Conservation (phyloP, 83 land plant species). For the Thuja plicata region DNA sequence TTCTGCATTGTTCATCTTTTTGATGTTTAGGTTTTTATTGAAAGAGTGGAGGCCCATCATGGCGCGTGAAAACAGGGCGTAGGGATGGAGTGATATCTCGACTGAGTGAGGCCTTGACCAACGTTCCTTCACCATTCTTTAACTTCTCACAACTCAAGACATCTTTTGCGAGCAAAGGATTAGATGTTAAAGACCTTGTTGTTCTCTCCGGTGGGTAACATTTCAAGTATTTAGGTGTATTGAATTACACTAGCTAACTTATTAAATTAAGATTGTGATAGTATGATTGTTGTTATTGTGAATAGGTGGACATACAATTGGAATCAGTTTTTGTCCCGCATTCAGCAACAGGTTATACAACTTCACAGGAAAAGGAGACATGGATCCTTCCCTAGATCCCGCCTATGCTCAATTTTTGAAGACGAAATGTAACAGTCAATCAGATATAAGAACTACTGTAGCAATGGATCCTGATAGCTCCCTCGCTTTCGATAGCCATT, state of each 20-base stretch:
- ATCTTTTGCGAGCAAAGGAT: background rate
- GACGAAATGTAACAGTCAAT: constrained; percentile 9
- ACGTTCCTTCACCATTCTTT: background rate
- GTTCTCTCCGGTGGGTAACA: too few relatives aligned
- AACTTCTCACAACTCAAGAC: background rate
- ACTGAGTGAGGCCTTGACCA: background rate
- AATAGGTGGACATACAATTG: constrained; percentile 69
- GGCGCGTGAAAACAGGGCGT: background rate
- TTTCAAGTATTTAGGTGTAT: background rate
- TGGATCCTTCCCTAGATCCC: constrained; percentile 40
- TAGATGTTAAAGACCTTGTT: too few relatives aligned
- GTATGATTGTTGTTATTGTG: background rate
- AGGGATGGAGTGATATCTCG: too few relatives aligned
- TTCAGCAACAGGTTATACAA: constrained; percentile 44
- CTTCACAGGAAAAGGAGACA: constrained; percentile 38
- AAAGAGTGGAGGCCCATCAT: background rate
- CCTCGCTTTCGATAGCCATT: constrained; percentile 26
- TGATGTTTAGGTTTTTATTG: background rate
- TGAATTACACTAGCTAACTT: background rate
- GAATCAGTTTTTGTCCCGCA: constrained; percentile 33
- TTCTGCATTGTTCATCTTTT: background rate
- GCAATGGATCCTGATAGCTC: background rate
- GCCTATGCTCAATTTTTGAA: constrained; percentile 28
- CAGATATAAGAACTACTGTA: background rate
- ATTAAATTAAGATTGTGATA: background rate